These are phyloP conservation scores for Ramalina peruviana DNA, from an alignment of 495 filamentous ascomycete species.

Conservation along the genomic window DNA sequence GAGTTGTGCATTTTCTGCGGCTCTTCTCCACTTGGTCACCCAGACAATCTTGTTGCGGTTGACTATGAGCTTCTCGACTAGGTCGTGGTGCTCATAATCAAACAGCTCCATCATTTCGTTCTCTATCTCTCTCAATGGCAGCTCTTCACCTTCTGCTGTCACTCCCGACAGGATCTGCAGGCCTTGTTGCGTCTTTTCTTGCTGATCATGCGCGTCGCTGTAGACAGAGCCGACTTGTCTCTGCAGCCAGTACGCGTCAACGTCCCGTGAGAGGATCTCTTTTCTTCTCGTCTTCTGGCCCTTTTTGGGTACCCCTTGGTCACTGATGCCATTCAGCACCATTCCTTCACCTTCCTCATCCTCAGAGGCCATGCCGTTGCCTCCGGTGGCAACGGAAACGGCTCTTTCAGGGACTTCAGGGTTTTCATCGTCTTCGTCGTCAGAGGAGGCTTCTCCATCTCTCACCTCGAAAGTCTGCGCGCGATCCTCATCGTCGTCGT, in stretches of 20 bases:
- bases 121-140: conserved; percentile 78
- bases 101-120: conserved; percentile 98
- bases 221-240: conserved; percentile 80
- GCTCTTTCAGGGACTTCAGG: conserved; percentile 41
- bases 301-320: conserved; percentile 26
- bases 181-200: conserved; percentile 71
- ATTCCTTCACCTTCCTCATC: conserved; percentile 50
- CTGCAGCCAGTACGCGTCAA: conserved; percentile 96
- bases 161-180: conserved; percentile 66
- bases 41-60: conserved; percentile 89
- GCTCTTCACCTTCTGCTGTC: conserved; percentile 68
- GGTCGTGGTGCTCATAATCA: conserved; percentile 88
- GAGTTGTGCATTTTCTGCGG: conserved; percentile 66
- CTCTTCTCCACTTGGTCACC: conserved; percentile 78
- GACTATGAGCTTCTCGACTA: conserved; percentile 82
- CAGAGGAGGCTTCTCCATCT: conserved; percentile 58
- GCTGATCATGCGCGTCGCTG: conserved; percentile 76
- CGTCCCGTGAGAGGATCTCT: conserved; percentile 64
- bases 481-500: conserved; percentile 74
- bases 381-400: conserved; percentile 36
- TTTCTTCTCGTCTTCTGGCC: conserved; percentile 34
- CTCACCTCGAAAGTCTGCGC: conserved; percentile 64
- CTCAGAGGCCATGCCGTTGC: conserved; percentile 33
- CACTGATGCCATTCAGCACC: conserved; percentile 53
- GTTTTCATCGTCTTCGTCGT: conserved; percentile 37